Evolutionary conservation across 257 asterid genomes (phyloP).

Genomic region (Solanum peruvianum): DNA sequence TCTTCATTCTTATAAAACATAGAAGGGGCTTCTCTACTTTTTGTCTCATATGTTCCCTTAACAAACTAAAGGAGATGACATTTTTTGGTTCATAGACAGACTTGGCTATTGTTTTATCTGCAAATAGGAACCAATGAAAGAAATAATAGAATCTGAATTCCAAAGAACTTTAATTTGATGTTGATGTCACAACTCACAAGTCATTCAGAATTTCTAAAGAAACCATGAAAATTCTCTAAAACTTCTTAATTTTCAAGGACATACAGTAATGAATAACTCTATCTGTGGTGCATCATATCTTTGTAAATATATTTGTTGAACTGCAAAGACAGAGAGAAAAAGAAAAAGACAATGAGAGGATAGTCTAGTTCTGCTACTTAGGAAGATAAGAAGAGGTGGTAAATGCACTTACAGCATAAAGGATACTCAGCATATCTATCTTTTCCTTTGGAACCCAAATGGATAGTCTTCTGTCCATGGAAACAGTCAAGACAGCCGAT

Average conservation of each 20-base stretch:
- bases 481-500: slow-evolving; percentile 39
- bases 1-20: neutral
- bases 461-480: slow-evolving; percentile 29
- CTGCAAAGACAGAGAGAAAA: neutral
- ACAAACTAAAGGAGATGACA: neutral
- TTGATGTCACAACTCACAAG: neutral
- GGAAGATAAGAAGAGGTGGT: neutral
- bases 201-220: neutral
- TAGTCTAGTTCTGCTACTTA: neutral
- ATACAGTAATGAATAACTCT: neutral
- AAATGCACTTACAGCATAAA: slow-evolving; percentile 41
- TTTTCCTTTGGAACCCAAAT: slow-evolving; percentile 38
- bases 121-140: neutral
- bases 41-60: neutral
- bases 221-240: neutral
- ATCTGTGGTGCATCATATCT: neutral
- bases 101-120: neutral
- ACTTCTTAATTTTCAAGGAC: neutral
- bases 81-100: neutral
- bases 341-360: neutral
- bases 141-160: neutral
- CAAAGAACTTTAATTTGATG: neutral
- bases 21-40: neutral
- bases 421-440: slow-evolving; percentile 28
- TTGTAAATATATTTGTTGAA: neutral